Evolutionary conservation across 371 early-diverging fungal species (phyloP), one percentile per base, ranked within the genome.

Genomic region (Mucor velutinosus): DNA sequence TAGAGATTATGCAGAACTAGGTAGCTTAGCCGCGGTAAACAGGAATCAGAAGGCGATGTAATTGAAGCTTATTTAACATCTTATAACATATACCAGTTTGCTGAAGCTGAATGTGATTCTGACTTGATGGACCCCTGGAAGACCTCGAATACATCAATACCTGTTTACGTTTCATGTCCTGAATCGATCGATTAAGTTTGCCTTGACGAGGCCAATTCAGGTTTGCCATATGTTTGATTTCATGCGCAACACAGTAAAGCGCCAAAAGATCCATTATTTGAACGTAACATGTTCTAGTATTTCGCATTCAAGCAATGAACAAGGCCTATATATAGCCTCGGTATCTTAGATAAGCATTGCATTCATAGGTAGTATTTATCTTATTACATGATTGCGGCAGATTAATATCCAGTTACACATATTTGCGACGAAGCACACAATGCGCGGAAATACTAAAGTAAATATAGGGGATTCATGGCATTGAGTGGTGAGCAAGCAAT

Each of bases 141-240:
- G 37, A 37, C 37, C 37, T 37, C 37, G 37, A 14, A 37, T 37
- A 37, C 37, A 14, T 14, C 37, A 37, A n/a, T 19, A 45, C 19
- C 19, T 45, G 45, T 45, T 45, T 45, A 7, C 7, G 45, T 45
- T 45, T 45, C 45, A 45, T 51, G 25, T 51, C 51, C 12, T 23
- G 51, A 51, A 51, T 51, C 51, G 51, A 51, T 51, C 51, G 51
- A 51, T 49, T 10, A 23, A 21, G 51, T 51, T 51, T 51, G 45
- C 12, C 4, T 10, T 51, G 3, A 37, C 10, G 23, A 51, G 51
- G 10, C 51, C 51, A 12, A 51, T 51, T 25, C 7, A 51, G 25
- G 25, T 23, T 51, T 51, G 7, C 37, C 14, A 8, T 51, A 12
- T 51, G 23, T 25, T 51, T 25, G 51, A 25, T 51, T 51, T 37